Conservation (phyloP, 345 rosid species). For the Abelmoschus esculentus region DNA sequence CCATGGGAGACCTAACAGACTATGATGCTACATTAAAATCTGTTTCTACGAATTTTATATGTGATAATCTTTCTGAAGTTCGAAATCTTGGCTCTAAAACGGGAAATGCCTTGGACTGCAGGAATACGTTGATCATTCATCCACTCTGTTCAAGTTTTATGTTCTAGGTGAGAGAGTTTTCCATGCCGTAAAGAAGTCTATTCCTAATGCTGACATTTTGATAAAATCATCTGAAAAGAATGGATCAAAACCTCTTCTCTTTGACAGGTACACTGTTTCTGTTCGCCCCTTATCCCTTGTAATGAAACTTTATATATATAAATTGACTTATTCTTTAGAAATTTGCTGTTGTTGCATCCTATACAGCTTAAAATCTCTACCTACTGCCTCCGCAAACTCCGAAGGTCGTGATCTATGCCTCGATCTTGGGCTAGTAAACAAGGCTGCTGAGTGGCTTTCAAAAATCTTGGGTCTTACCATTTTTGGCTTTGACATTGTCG, state of each 20-base stretch:
- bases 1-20: neutral
- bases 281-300: neutral
- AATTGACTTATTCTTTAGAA: conserved; percentile 12
- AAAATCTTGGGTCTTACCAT: conserved; percentile 67
- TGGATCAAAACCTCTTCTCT: conserved; percentile 51
- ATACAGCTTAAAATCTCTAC: conserved; percentile 84
- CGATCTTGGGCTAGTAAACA: conserved; percentile 53
- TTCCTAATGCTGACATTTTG: conserved; percentile 53
- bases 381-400: conserved; percentile 26
- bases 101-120: conserved; percentile 31
- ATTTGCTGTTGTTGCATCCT: conserved; percentile 5
- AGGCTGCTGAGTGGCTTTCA: conserved; percentile 73
- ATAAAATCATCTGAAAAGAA: conserved; percentile 41
- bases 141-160: conserved; percentile 76
- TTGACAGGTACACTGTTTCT: conserved; percentile 57
- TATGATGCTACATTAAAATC: neutral
- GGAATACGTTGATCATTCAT: conserved; percentile 94
- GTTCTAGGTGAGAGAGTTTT: conserved; percentile 63
- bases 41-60: neutral
- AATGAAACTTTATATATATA: neutral
- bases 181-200: conserved; percentile 73
- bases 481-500: conserved; percentile 92
- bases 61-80: neutral
- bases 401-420: conserved; percentile 22
- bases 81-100: conserved; percentile 3